Evolutionary conservation across 371 early-diverging fungal species (phyloP).

Genomic region (Polyrhizophydium stewartii): DNA sequence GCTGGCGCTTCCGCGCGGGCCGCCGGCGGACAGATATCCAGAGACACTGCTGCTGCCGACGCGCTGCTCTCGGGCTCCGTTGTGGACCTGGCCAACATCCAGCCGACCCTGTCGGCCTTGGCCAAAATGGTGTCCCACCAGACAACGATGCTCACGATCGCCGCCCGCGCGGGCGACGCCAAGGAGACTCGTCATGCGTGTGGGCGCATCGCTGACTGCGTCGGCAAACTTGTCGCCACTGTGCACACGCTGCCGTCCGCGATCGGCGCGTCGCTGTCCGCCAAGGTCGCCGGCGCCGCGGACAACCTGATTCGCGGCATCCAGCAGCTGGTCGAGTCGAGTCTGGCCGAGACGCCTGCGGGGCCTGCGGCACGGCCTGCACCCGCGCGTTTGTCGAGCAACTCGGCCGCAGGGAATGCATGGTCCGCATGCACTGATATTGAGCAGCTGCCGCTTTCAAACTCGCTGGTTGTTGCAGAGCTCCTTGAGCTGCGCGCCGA

Average conservation of each 20-base stretch:
- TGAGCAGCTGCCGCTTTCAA: not conserved
- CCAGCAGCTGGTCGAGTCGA: not conserved
- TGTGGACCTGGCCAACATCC: not conserved
- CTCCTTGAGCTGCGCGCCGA: not conserved
- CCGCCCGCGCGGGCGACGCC: not conserved
- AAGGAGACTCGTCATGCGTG: not conserved
- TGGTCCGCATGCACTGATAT: not conserved
- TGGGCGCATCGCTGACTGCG: not conserved
- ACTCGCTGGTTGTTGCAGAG: not conserved
- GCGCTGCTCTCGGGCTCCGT: no score
- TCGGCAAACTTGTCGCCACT: not conserved
- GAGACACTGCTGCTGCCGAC: no score
- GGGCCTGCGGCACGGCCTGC: not conserved
- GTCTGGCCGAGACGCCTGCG: not conserved
- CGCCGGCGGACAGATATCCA: no score
- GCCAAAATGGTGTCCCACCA: not conserved
- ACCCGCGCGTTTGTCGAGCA: not conserved
- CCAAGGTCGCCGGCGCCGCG: not conserved
- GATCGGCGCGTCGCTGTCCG: not conserved
- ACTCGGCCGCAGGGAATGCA: not conserved
- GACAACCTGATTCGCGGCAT: not conserved
- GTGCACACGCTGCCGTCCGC: not conserved
- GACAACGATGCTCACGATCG: not conserved
- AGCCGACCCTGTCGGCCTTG: not conserved
- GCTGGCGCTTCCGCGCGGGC: no score